Conservation (phyloP, 2,329 filamentous ascomycete species). For the Biscogniauxia sp. region DNA sequence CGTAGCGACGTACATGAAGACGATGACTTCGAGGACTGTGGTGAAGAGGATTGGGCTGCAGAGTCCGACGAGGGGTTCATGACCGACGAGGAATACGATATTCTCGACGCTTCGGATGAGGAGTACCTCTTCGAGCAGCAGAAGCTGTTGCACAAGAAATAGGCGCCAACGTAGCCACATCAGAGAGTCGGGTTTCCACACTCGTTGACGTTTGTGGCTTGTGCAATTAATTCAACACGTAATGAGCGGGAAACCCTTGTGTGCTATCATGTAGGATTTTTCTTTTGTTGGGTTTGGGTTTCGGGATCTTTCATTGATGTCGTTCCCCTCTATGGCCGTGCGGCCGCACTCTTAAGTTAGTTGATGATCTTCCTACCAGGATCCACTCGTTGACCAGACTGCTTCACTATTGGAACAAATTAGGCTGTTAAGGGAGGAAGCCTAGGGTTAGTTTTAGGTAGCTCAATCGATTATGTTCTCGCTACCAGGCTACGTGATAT, state of each 20-base stretch:
- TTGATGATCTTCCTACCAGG: slow-evolving; percentile 11
- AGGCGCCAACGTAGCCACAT: slow-evolving; percentile 3
- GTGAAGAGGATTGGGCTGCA: slow-evolving; percentile 58
- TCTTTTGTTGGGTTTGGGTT: background rate
- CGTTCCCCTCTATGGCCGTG: slow-evolving; percentile 4
- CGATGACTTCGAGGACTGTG: slow-evolving; percentile 53
- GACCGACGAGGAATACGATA: slow-evolving; percentile 98
- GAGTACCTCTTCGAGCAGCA: slow-evolving; percentile 65
- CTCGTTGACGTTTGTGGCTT: background rate
- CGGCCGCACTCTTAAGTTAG: background rate
- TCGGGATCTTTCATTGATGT: slow-evolving; percentile 9
- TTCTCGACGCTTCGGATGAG: slow-evolving; percentile 91
- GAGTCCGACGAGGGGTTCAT: slow-evolving; percentile 75
- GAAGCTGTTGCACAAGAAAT: slow-evolving; percentile 33
- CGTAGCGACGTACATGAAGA: slow-evolving; percentile 37
- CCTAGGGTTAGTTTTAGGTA: slow-evolving; percentile 15
- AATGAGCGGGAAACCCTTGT: slow-evolving; percentile 1
- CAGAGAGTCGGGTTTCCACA: background rate
- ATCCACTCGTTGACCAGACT: slow-evolving; percentile 18
- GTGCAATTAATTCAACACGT: background rate
- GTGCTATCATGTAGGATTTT: slow-evolving; percentile 6
- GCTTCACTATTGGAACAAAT: slow-evolving; percentile 15
- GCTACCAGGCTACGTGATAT: background rate
- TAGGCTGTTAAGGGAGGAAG: slow-evolving; percentile 14
- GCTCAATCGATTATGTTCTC: slow-evolving; percentile 15